Evolutionary conservation across 805 yeast species (phyloP).

Genomic region (Helenozyma rhizophorensis): DNA sequence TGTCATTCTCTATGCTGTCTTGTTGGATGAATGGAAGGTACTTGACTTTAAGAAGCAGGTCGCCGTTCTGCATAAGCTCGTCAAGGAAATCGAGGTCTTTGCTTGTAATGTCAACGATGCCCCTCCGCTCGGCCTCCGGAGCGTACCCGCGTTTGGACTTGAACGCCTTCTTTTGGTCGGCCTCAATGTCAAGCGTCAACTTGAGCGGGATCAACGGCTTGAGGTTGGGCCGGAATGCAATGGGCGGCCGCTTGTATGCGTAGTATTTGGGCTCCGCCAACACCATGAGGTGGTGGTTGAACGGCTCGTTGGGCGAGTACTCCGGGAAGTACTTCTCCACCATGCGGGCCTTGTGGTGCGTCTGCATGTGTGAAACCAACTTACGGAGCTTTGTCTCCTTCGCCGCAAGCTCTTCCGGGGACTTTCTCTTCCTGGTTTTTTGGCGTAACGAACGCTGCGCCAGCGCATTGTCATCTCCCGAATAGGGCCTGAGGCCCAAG

Average conservation of each 20-base stretch:
- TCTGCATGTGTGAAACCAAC: conserved; percentile 27
- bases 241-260: conserved; percentile 48
- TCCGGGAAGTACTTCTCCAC: conserved; percentile 57
- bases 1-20: conserved; percentile 33
- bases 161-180: conserved; percentile 56
- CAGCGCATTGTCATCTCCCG: background rate
- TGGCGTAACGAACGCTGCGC: background rate
- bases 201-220: conserved; percentile 58
- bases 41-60: conserved; percentile 14
- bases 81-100: conserved; percentile 30
- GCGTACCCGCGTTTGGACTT: conserved; percentile 21
- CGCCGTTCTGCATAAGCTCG: conserved; percentile 19
- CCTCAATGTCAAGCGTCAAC: conserved; percentile 54
- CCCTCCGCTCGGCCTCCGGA: background rate
- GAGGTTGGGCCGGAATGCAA: conserved; percentile 24
- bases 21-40: conserved; percentile 28
- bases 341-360: conserved; percentile 21
- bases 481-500: background rate
- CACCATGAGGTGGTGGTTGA: conserved; percentile 64
- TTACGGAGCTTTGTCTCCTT: conserved; percentile 27
- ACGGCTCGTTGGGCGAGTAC: conserved; percentile 49
- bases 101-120: conserved; percentile 22
- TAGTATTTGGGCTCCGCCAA: conserved; percentile 56
- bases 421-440: conserved; percentile 7
- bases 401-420: conserved; percentile 14